Evolutionary conservation across 164 flowering plant genomes (phyloP).

Genomic region (Brasenia schreberi): DNA sequence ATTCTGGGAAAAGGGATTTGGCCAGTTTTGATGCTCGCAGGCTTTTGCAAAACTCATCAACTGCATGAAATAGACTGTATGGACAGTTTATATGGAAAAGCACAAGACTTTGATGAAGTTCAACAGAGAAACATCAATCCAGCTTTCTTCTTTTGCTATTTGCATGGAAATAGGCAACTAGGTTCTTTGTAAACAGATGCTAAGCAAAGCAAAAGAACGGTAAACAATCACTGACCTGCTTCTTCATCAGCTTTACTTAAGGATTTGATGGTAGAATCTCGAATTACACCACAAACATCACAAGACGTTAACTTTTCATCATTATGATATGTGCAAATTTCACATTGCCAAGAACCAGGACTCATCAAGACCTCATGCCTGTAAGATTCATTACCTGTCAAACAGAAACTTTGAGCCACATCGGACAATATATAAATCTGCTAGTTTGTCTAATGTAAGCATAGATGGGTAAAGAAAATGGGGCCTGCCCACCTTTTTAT

Average conservation of each 20-base stretch:
- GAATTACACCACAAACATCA: constrained; percentile 89
- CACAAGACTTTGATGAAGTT: too few relatives aligned
- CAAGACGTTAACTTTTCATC: constrained; percentile 51
- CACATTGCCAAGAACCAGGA: constrained; percentile 60
- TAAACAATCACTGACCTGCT: constrained; percentile 29
- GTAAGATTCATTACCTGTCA: neutral
- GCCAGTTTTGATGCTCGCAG: constrained; percentile 81
- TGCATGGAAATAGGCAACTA: neutral
- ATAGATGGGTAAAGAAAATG: too few relatives aligned
- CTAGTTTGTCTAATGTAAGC: too few relatives aligned
- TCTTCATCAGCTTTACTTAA: constrained; percentile 14
- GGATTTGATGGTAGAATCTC: constrained; percentile 30
- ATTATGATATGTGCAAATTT: constrained; percentile 88
- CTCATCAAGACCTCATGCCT: constrained; percentile 12
- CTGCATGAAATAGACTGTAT: constrained; percentile 71
- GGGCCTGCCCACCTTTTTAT: too few relatives aligned
- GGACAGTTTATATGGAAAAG: neutral
- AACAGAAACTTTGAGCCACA: too few relatives aligned
- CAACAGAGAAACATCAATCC: neutral
- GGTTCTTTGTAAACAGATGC: neutral
- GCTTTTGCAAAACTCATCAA: constrained; percentile 40
- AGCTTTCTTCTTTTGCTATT: too few relatives aligned
- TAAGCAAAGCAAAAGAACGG: neutral
- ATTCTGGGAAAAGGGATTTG: constrained; percentile 73
- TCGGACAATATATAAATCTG: neutral